Evolutionary conservation across 2,329 filamentous ascomycete genomes (phyloP), one percentile per base, ranked within the genome.

Genomic region (Exophiala aquamarina): DNA sequence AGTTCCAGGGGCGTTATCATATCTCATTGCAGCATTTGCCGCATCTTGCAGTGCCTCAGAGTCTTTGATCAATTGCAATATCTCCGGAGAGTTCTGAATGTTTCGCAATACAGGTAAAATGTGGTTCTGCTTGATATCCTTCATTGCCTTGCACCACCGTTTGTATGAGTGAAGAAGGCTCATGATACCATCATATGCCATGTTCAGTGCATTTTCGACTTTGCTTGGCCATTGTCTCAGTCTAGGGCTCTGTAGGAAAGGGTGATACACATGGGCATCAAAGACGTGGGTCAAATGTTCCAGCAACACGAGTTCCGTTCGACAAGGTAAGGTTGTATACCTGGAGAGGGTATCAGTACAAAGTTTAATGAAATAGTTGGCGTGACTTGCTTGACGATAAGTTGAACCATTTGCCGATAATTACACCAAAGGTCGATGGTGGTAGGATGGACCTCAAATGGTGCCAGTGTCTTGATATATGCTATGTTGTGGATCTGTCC

Each of bases 191-290:
- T 56, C 44, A 15, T 58, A 58, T 8, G 54, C 37, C 5, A 36
- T 14, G 33, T 56, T 49, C 19, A 57, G 35, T 7, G 21, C 19
- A 4, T 39, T 33, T n/a, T 45, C 17, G 3, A 51, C 19, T 3
- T 45, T 26, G 11, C 39, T 17, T 17, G 47, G 35, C 47, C 13
- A 54, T 17, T 19, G 37, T 13, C 26, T 40, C 38, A 2, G 34
- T 5, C 9, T 13, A 29, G 13, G 45, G 39, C 10, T 35, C 31
- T 47, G 42, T 20, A 58, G 44, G 19, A 56, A 53, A 11, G 54
- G 42, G n/a, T 48, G 38, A 36, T 58, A 55, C 13, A 59, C 44
- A 33, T 51, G 48, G 21, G 47, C 47, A 44, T 58, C 45, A 21
- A 54, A 58, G 5, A 58, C 9, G 15, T 49, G 41, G 8, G 49